Evolutionary conservation across 2,329 filamentous ascomycete genomes (phyloP).

Genomic region (Colletotrichum tabaci): DNA sequence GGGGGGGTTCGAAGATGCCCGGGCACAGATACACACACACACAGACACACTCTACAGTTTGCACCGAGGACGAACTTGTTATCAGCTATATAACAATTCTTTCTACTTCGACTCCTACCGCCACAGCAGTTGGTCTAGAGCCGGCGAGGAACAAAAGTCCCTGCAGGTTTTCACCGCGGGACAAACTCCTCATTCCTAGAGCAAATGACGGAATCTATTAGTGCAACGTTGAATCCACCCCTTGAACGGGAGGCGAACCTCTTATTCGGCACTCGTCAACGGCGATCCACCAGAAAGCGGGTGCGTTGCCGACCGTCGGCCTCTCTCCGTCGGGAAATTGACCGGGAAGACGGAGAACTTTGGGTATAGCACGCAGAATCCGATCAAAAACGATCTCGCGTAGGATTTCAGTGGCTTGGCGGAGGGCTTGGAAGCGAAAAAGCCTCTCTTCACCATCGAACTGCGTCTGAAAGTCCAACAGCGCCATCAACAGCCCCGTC

Average conservation of each 20-base stretch:
- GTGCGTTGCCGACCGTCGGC: constrained; percentile 1
- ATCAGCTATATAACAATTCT: neutral
- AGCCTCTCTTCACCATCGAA: neutral
- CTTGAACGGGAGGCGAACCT: neutral
- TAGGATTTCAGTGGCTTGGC: neutral
- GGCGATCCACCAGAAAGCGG: neutral
- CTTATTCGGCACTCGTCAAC: constrained; percentile 12
- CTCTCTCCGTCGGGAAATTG: constrained; percentile 20
- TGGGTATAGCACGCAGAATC: neutral
- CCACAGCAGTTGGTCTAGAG: neutral
- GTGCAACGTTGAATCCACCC: constrained; percentile 29
- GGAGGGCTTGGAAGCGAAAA: neutral
- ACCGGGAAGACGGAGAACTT: constrained; percentile 1
- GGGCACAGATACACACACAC: neutral
- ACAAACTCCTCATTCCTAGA: constrained; percentile 23
- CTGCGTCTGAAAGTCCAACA: neutral
- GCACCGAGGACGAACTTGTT: neutral
- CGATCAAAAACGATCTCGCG: neutral
- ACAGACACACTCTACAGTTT: neutral
- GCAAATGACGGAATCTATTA: constrained; percentile 37
- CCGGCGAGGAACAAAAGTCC: neutral
- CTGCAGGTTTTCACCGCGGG: constrained; percentile 2
- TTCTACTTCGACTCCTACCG: neutral
- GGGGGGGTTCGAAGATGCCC: neutral
- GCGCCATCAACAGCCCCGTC: neutral